Evolutionary conservation across 2,329 filamentous ascomycete genomes (phyloP), one percentile per base, ranked within the genome.

Genomic region (Xylariomycetidae sp.): DNA sequence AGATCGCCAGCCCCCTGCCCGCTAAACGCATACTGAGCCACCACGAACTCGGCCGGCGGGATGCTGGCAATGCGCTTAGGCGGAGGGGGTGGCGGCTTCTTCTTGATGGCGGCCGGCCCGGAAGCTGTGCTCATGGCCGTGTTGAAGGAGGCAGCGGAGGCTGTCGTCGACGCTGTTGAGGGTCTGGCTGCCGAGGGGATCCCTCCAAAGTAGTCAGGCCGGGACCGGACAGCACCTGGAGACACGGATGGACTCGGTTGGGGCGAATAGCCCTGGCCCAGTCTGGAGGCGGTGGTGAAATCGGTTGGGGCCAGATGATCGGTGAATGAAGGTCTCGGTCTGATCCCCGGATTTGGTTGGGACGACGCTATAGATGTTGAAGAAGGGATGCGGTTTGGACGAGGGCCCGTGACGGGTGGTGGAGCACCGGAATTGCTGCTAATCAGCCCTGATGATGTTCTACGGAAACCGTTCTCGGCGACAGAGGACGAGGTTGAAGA

Each of bases 61-160:
- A 69, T 66, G 36, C 65, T 63, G 22, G 66, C 68, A 2, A 70
- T 62, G 36, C 74, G 70, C 59, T 84, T 82, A 3, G 74, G 69
- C 13, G 75, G 74, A 0, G 84, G 82, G 0, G 86, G 85, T 1
- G 85, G 85, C 0, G 85, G 83, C 59, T 84, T 85, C 66, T 90
- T 90, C 63, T 84, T 85, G 4, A 59, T 64, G 5, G 63, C 62
- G 2, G 60, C 63, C 1, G 37, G 31, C 12, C 59, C 51, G 29
- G 45, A 41, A 12, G 37, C 35, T 23, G 28, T 37, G 16, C 37
- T 45, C 4, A 42, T 42, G 16, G 49, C 44, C 14, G 50, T 49
- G 33, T 45, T 54, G 19, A 46, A 23, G 4, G 57, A 58, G 0
- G 45, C 28, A 11, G 34, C 54, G 11, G 52, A 53, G 18, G 49